Conservation (phyloP, 352 stramenopile species). For the Phytophthora ohioensis region DNA sequence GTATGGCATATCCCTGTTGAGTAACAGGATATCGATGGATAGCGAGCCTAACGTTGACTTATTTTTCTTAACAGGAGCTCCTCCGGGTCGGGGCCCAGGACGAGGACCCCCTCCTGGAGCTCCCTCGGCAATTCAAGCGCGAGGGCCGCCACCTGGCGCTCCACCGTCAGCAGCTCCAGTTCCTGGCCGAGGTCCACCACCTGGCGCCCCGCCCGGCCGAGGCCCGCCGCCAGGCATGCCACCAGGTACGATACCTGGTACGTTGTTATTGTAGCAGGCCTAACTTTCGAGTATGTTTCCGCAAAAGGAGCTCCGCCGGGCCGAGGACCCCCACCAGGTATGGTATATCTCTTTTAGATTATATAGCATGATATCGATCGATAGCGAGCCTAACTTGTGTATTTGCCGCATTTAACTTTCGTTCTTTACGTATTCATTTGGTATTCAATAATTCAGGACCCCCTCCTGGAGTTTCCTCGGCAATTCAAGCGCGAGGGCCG, state of each 20-base stretch:
- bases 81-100: slow-evolving; percentile 25
- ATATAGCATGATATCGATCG: too few species aligned
- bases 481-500: slow-evolving; percentile 35
- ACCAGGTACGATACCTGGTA: slow-evolving; percentile 24
- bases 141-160: slow-evolving; percentile 38
- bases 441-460: not conserved
- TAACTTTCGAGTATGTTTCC: too few species aligned
- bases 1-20: too few species aligned
- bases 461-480: slow-evolving; percentile 4
- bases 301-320: slow-evolving; percentile 26
- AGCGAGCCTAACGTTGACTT: not conserved
- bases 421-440: too few species aligned
- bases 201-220: slow-evolving; percentile 27
- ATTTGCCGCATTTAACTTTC: too few species aligned
- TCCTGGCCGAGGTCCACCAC: slow-evolving; percentile 37
- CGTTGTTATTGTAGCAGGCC: not conserved
- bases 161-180: slow-evolving; percentile 19
- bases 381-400: too few species aligned
- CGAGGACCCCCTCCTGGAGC: slow-evolving; percentile 18
- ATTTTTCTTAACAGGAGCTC: slow-evolving; percentile 19
- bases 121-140: slow-evolving; percentile 20
- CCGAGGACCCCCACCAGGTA: slow-evolving; percentile 18
- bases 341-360: not conserved
- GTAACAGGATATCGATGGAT: too few species aligned
- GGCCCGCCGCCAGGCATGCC: slow-evolving; percentile 39